A percentile compares a stretch with the other conserved stretches of the same genome.
phyloP scores from a whole-genome alignment of 805 yeast species.

The Kodamaea jinghongensis region DNA sequence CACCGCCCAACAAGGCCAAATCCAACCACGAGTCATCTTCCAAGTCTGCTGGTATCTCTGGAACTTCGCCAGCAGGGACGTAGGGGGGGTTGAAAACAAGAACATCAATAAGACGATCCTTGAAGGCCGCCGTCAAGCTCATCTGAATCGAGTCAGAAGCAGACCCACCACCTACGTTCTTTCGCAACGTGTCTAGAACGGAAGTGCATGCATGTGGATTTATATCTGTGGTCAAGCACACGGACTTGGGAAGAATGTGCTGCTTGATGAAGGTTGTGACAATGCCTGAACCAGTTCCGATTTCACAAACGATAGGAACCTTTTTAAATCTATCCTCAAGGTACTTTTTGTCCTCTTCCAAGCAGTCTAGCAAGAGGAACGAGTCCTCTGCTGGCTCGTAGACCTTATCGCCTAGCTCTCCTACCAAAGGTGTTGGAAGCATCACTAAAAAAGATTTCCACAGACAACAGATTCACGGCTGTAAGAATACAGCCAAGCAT shows the following conservation, averaged over 20 bases:
- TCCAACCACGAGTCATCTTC: conserved; percentile 75
- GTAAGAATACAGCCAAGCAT: too few species aligned
- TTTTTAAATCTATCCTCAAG: conserved; percentile 21
- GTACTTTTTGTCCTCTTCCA: conserved; percentile 56
- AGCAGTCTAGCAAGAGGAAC: conserved; percentile 73
- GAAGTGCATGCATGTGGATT: conserved; percentile 73
- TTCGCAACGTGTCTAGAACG: conserved; percentile 19
- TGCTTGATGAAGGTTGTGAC: conserved; percentile 74
- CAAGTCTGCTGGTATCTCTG: conserved; percentile 46
- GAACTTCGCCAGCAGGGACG: conserved; percentile 83
- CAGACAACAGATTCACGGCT: neutral
- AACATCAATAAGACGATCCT: conserved; percentile 54
- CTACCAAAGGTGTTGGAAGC: conserved; percentile 76
- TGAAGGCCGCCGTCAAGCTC: conserved; percentile 52
- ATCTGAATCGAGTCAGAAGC: conserved; percentile 43
- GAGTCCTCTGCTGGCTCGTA: conserved; percentile 97
- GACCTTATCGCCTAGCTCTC: conserved; percentile 61
- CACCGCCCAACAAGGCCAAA: conserved; percentile 86
- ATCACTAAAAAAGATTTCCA: conserved; percentile 29
- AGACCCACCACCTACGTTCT: conserved; percentile 16
- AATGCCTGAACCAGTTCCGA: conserved; percentile 93
- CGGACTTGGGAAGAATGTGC: conserved; percentile 48
- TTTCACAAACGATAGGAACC: conserved; percentile 65
- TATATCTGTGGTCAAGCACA: conserved; percentile 71
- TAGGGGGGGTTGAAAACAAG: conserved; percentile 94